phyloP scores from a whole-genome alignment of 2,329 filamentous ascomycete genomes.

The Mycosphaerella sp. region DNA sequence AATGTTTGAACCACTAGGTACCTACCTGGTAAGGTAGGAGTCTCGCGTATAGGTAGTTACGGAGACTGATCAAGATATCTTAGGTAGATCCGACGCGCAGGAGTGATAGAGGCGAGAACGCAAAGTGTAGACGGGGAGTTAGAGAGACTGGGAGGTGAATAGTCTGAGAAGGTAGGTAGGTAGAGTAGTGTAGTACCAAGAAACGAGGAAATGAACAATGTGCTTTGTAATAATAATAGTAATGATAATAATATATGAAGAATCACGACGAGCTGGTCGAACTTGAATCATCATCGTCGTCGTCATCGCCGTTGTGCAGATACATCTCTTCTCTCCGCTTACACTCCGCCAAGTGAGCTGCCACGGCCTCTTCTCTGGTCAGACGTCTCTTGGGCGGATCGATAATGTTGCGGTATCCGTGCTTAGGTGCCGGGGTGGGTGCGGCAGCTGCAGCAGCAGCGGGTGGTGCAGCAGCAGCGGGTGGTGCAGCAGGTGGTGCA shows the following conservation, averaged over 20 bases:
- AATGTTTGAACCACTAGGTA: too few relatives aligned
- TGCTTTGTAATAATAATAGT: neutral
- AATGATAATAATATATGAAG: neutral
- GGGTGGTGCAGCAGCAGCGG: neutral
- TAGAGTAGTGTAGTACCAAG: too few relatives aligned
- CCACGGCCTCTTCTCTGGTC: neutral
- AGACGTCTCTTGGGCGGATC: neutral
- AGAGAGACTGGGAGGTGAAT: too few relatives aligned
- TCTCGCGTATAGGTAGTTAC: too few relatives aligned
- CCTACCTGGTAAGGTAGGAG: too few relatives aligned
- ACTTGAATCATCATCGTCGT: conserved; percentile 1
- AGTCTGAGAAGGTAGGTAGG: too few relatives aligned
- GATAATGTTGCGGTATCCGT: neutral
- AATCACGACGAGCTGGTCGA: neutral
- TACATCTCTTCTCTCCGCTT: conserved; percentile 4
- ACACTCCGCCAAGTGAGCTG: conserved; percentile 5
- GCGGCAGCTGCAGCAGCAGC: too few relatives aligned
- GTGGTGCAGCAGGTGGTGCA: neutral
- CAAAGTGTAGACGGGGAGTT: too few relatives aligned
- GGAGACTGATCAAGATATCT: too few relatives aligned
- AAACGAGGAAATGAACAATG: too few relatives aligned
- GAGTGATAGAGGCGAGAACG: too few relatives aligned
- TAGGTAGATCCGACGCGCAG: too few relatives aligned
- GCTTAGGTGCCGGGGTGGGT: neutral
- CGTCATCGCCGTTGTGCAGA: conserved; percentile 1